phyloP scores from a whole-genome alignment of 805 yeast genomes.

The Ogataea thermomethanolica region DNA sequence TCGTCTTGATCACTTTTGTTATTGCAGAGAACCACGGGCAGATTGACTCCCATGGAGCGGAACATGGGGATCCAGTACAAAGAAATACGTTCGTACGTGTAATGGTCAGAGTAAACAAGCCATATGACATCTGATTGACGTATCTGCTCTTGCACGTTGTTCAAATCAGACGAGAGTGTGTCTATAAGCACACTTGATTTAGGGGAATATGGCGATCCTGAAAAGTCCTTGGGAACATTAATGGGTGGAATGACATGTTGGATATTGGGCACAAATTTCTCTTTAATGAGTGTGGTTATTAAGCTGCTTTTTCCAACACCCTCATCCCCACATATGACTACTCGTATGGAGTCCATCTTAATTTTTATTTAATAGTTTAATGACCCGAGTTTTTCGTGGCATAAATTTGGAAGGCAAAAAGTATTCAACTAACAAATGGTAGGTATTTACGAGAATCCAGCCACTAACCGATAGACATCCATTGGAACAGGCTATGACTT shows the following conservation, averaged over 20 bases:
- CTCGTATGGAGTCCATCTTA: slow-evolving; percentile 55
- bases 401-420: slow-evolving; percentile 15
- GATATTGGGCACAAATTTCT: slow-evolving; percentile 69
- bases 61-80: slow-evolving; percentile 94
- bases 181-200: slow-evolving; percentile 73
- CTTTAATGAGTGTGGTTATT: slow-evolving; percentile 78
- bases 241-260: slow-evolving; percentile 81
- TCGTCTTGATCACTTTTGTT: slow-evolving; percentile 44
- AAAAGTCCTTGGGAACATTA: slow-evolving; percentile 71
- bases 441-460: not conserved
- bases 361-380: slow-evolving; percentile 3
- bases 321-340: slow-evolving; percentile 93
- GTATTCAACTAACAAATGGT: slow-evolving; percentile 10
- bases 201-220: slow-evolving; percentile 56
- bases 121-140: slow-evolving; percentile 87
- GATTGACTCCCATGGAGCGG: slow-evolving; percentile 87
- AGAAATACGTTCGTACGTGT: slow-evolving; percentile 88
- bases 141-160: slow-evolving; percentile 63
- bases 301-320: slow-evolving; percentile 83
- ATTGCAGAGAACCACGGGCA: slow-evolving; percentile 89
- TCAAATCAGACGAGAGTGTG: slow-evolving; percentile 66
- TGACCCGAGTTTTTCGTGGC: slow-evolving; percentile 10
- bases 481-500: slow-evolving; percentile 99
- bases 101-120: slow-evolving; percentile 92
- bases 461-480: slow-evolving; percentile 49